Conservation (phyloP, 805 yeast species). For the Wickerhamiella domercqiae region DNA sequence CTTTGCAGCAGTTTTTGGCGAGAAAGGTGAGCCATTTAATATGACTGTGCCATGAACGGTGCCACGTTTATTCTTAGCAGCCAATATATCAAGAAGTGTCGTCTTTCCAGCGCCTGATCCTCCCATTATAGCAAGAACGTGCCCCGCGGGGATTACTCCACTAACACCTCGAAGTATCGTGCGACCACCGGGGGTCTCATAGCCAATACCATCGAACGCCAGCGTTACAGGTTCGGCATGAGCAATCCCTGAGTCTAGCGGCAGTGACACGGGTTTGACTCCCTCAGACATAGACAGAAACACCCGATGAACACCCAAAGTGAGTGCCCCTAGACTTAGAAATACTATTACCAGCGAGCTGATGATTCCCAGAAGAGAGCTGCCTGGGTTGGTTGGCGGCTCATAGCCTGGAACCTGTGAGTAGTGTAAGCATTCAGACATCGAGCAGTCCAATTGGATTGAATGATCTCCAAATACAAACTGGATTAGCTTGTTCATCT, state of each 20-base stretch:
- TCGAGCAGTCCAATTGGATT: slow-evolving; percentile 62
- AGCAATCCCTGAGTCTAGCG: slow-evolving; percentile 11
- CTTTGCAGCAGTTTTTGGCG: slow-evolving; percentile 2
- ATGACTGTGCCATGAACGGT: slow-evolving; percentile 45
- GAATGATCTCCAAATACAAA: slow-evolving; percentile 91
- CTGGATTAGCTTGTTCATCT: slow-evolving; percentile 82
- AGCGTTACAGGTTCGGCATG: slow-evolving; percentile 42
- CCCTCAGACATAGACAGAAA: background rate
- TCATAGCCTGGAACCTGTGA: slow-evolving; percentile 87
- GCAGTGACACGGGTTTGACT: slow-evolving; percentile 4
- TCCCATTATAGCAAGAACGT: slow-evolving; percentile 91
- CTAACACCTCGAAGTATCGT: slow-evolving; percentile 46
- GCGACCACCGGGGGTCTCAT: slow-evolving; percentile 34
- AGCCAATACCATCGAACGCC: slow-evolving; percentile 58
- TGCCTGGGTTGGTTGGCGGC: slow-evolving; percentile 35
- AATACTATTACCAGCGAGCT: slow-evolving; percentile 17
- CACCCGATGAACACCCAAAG: slow-evolving; percentile 1
- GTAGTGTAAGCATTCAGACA: slow-evolving; percentile 86
- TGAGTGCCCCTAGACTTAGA: slow-evolving; percentile 9
- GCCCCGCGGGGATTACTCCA: slow-evolving; percentile 75
- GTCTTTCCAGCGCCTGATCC: slow-evolving; percentile 99
- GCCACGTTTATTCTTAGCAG: slow-evolving; percentile 77
- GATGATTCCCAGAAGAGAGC: slow-evolving; percentile 14
- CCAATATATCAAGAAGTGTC: slow-evolving; percentile 78
- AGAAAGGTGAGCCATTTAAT: slow-evolving; percentile 45